A percentile compares a stretch with the other conserved stretches of the same genome.
Evolutionary conservation across 768 basidiomycete genomes (phyloP).

Genomic region (Termitomyces heimii): DNA sequence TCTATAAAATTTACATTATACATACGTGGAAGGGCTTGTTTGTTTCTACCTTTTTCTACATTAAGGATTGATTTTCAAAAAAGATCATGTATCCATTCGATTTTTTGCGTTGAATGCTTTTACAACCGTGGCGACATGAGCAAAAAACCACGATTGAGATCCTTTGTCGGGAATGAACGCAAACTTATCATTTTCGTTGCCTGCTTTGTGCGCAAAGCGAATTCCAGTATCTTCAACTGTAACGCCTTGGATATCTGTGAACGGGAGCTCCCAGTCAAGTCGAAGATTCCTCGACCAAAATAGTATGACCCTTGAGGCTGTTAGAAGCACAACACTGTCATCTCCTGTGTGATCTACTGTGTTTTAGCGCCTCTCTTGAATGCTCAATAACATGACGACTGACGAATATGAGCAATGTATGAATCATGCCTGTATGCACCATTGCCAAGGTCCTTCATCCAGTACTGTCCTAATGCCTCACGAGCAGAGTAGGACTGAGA

Average conservation of each 20-base stretch:
- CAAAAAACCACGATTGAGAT: conserved; percentile 78
- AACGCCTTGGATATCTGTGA: conserved; percentile 82
- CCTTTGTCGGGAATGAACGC: conserved; percentile 70
- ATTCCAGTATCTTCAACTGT: conserved; percentile 90
- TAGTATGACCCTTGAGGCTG: conserved; percentile 69
- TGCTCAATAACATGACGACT: neutral
- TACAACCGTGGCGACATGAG: conserved; percentile 68
- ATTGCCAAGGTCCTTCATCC: conserved; percentile 93
- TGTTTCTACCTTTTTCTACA: neutral
- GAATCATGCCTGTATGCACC: conserved; percentile 79
- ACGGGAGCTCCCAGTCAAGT: conserved; percentile 88
- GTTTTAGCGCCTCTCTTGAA: neutral
- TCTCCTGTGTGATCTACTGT: conserved; percentile 63
- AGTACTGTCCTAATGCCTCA: conserved; percentile 91
- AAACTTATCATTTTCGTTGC: conserved; percentile 71
- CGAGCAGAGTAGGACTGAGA: conserved; percentile 79
- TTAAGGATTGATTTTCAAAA: neutral
- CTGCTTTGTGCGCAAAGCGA: conserved; percentile 75
- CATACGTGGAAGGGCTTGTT: neutral
- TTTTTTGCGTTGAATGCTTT: conserved; percentile 69
- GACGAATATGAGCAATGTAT: conserved; percentile 92
- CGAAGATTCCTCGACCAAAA: conserved; percentile 83
- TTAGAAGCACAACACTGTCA: conserved; percentile 78
- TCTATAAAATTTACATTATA: conserved; percentile 11
- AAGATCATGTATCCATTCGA: conserved; percentile 54